Base-by-base conservation (phyloP, 2,329 filamentous ascomycete genomes). In the Tothia fuscella region DNA sequence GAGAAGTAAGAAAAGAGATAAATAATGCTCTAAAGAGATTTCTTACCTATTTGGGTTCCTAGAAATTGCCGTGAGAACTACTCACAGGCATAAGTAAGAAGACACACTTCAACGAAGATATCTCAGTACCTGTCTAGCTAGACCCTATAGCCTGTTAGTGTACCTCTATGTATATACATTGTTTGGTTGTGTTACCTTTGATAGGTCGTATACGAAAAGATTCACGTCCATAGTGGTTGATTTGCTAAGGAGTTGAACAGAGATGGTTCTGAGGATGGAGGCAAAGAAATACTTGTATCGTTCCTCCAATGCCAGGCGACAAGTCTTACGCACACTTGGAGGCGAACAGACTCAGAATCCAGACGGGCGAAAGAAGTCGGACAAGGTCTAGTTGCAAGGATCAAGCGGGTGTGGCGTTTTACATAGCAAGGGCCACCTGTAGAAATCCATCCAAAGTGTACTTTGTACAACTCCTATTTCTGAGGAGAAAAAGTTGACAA, bases 41-140 rank as follows among this genome's bases (percentile, higher is more conserved):
- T 10, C 16, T 19, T 45, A 48, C 48, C 49, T 38, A 95, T 84
- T 40, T 81, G 76, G 1, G 70, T 73, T 2, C 79, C 79, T 4
- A 80, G 71, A 34, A 82, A 65, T 36, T 71, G 63, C 38, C 56
- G 58, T 10, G 72, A 78, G 57, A 77, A 72, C 63, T 74, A 17
- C 29, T 44, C 9, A 29, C 12, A 12, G 29, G 47, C 35, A n/a
- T 31, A 42, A 29, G 20, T 13, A 9, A 7, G 40, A 10, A 42
- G 9, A 7, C 13, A 9, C 17, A 16, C 9, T 44, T 7, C 10
- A 21, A 7, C 38, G 38, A 13, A 12, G 14, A 24, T 36, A 6
- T 6, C 22, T 34, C 14, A 58, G 48, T 62, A 67, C 64, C 56
- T 65, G 59, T 49, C 71, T 63, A 39, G 72, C 72, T 49, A 76